Evolutionary conservation across 345 rosid genomes (phyloP).

Genomic region (Garcia nutans): DNA sequence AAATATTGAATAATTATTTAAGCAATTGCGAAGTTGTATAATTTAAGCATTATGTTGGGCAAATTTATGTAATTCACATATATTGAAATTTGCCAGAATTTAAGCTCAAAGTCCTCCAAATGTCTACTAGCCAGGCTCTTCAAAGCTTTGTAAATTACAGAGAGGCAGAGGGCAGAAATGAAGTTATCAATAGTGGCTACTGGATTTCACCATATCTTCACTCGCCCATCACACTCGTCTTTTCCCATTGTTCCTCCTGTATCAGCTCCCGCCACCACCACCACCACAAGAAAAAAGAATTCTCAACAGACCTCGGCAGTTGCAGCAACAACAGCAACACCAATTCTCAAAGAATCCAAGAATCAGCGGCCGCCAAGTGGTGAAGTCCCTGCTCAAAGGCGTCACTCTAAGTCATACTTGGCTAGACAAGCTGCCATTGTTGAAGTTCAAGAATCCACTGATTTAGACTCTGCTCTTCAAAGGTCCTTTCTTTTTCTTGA

Average conservation of each 20-base stretch:
- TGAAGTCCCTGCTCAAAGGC: constrained; percentile 25
- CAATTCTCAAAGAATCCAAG: constrained; percentile 24
- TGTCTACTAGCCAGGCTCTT: not conserved
- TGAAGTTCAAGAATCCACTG: constrained; percentile 56
- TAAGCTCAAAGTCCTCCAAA: not conserved
- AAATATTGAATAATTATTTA: too few relatives aligned
- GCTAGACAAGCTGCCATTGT: constrained; percentile 65
- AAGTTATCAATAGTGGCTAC: constrained; percentile 39
- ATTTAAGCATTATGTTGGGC: not conserved
- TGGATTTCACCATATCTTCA: constrained; percentile 27
- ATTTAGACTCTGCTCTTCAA: constrained; percentile 54
- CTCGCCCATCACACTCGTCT: constrained; percentile 16
- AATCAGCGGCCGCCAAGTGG: constrained; percentile 20
- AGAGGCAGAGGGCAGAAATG: constrained; percentile 27
- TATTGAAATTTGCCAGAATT: too few relatives aligned
- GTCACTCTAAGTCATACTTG: constrained; percentile 52
- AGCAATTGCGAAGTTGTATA: not conserved
- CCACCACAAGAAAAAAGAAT: constrained; percentile 9
- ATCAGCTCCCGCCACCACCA: constrained; percentile 13
- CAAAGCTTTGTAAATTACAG: not conserved
- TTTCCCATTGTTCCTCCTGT: constrained; percentile 29
- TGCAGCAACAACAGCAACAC: not conserved
- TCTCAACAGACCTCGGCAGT: not conserved
- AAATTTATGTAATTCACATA: too few relatives aligned
- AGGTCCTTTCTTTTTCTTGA: constrained; percentile 33